These are phyloP conservation scores for Ascochyta rabiei DNA, from an alignment of 2,329 filamentous ascomycete species.

Conservation along the genomic window DNA sequence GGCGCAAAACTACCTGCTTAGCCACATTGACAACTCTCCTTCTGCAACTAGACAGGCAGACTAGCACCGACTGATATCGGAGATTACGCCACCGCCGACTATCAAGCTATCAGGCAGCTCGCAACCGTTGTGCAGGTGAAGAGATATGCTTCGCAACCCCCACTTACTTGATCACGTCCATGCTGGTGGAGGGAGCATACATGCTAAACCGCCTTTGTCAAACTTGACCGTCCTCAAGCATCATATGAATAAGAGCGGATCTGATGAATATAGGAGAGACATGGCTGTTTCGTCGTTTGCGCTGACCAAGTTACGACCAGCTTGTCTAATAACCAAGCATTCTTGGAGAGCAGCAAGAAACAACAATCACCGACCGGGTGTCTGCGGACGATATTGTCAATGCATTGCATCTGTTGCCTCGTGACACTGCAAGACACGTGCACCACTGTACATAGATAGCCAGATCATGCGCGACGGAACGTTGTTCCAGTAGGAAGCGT, in stretches of 20 bases:
- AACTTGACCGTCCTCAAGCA: neutral
- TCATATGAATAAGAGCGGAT: neutral
- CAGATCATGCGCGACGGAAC: neutral
- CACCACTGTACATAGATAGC: neutral
- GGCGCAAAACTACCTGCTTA: neutral
- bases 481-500: constrained; percentile 8
- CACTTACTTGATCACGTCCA: neutral
- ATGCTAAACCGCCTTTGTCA: too few relatives aligned
- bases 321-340: too few relatives aligned
- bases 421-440: neutral
- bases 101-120: neutral
- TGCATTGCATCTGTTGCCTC: neutral
- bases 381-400: neutral
- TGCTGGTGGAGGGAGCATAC: neutral
- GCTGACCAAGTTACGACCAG: too few relatives aligned
- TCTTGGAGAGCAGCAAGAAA: too few relatives aligned
- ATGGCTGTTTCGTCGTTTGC: too few relatives aligned
- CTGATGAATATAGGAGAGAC: too few relatives aligned
- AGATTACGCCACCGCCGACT: neutral
- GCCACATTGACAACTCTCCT: neutral
- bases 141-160: neutral
- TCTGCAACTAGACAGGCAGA: neutral
- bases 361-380: too few relatives aligned
- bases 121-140: neutral
- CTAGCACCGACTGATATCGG: neutral